Evolutionary conservation across 768 basidiomycete species (phyloP).

Genomic region (Pleurotus cornucopiae): DNA sequence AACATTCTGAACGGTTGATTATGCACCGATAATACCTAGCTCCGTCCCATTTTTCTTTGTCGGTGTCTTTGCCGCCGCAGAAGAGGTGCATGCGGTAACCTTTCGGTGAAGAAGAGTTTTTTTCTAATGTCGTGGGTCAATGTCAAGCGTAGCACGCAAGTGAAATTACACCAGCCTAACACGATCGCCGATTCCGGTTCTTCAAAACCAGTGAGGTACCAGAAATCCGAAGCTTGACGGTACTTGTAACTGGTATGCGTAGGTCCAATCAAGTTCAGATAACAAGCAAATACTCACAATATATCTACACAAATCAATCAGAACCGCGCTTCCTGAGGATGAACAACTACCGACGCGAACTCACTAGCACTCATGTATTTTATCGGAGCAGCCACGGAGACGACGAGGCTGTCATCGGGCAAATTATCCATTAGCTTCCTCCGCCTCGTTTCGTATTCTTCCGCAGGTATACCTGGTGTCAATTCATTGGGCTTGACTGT

Average conservation of each 20-base stretch:
- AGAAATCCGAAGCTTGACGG: constrained; percentile 87
- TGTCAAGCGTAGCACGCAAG: background rate
- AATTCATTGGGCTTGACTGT: constrained; percentile 61
- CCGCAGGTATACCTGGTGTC: constrained; percentile 74
- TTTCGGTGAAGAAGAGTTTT: constrained; percentile 51
- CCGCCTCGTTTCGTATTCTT: constrained; percentile 76
- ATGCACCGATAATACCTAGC: constrained; percentile 41
- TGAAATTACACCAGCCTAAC: constrained; percentile 46
- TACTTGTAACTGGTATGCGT: constrained; percentile 76
- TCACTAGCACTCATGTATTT: constrained; percentile 84
- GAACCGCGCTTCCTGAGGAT: background rate
- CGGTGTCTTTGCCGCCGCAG: constrained; percentile 65
- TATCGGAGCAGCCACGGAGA: constrained; percentile 73
- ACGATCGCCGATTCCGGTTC: constrained; percentile 90
- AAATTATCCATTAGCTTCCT: constrained; percentile 67
- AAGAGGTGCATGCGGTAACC: constrained; percentile 91
- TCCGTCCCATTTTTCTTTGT: constrained; percentile 91
- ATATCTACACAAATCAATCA: constrained; percentile 42
- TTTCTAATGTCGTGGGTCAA: constrained; percentile 43
- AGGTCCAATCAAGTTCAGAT: constrained; percentile 6
- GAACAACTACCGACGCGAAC: constrained; percentile 23
- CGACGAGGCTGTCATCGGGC: constrained; percentile 68
- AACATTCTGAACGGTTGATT: background rate
- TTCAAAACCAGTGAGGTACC: constrained; percentile 95
- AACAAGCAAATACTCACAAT: constrained; percentile 53